A percentile compares a stretch with the other conserved stretches of the same genome.
phyloP scores from a whole-genome alignment of 805 yeast genomes.

The Zygoascus biomembranicola region DNA sequence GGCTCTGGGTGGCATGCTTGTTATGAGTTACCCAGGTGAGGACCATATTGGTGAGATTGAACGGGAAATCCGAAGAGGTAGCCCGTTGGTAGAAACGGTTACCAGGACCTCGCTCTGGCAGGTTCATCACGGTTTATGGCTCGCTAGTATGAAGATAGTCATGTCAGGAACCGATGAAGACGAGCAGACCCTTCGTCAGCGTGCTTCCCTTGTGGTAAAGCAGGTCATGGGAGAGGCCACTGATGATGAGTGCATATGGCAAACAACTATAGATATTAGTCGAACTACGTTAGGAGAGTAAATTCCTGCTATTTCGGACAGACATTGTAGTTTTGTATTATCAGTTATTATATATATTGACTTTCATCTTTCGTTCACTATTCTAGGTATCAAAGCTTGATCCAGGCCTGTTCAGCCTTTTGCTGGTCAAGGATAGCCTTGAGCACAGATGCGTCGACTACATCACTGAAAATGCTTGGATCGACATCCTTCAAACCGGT shows the following conservation, averaged over 20 bases:
- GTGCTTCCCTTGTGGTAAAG: conserved; percentile 22
- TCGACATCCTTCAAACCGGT: conserved; percentile 65
- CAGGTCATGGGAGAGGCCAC: conserved; percentile 18
- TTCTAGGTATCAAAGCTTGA: not conserved
- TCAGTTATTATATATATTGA: not conserved
- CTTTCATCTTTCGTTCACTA: not conserved
- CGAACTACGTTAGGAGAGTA: conserved; percentile 15
- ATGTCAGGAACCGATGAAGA: conserved; percentile 28
- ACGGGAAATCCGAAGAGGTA: conserved; percentile 19
- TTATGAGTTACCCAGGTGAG: conserved; percentile 34
- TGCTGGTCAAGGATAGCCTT: conserved; percentile 20
- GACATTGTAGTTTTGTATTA: not conserved
- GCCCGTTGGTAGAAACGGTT: conserved; percentile 23
- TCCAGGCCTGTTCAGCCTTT: conserved; percentile 16
- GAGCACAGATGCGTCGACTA: conserved; percentile 47
- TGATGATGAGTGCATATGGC: conserved; percentile 22
- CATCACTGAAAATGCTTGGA: conserved; percentile 44
- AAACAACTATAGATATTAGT: conserved; percentile 30
- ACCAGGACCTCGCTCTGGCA: conserved; percentile 33
- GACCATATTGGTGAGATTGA: conserved; percentile 26
- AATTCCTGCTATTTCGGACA: not conserved
- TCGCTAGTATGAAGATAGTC: conserved; percentile 29
- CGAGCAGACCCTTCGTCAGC: conserved; percentile 26
- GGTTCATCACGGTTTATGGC: conserved; percentile 36
- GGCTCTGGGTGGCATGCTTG: conserved; percentile 35